Percentiles rank a stretch among this genome's conserved stretches.
These are phyloP conservation scores for Magnolia sinica DNA, from an alignment of 164 flowering plant genomes.

Conservation along the genomic window DNA sequence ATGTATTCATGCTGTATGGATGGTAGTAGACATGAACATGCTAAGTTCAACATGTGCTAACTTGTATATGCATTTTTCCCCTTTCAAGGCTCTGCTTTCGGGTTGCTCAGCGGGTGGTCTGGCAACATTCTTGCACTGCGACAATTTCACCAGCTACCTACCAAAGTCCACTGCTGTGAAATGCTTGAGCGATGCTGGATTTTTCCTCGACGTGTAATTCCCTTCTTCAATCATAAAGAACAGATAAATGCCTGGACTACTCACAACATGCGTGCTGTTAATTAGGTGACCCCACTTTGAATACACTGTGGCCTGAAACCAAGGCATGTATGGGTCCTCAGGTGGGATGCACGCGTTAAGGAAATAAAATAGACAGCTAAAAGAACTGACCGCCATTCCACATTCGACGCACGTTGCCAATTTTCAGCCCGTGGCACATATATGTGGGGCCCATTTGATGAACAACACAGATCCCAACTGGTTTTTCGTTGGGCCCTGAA, in stretches of 20 bases:
- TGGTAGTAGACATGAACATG: not conserved
- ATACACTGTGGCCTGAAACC: too few relatives aligned
- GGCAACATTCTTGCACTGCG: slow-evolving; percentile 78
- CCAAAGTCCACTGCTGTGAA: slow-evolving; percentile 68
- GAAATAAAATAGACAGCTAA: too few relatives aligned
- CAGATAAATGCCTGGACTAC: not conserved
- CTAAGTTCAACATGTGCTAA: not conserved
- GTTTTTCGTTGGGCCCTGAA: not conserved
- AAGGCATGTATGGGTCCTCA: too few relatives aligned
- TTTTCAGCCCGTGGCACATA: too few relatives aligned
- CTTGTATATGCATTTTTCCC: not conserved
- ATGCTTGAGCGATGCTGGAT: slow-evolving; percentile 97
- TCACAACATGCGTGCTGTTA: too few relatives aligned
- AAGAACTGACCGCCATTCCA: too few relatives aligned
- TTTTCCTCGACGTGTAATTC: slow-evolving; percentile 77
- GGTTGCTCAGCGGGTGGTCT: slow-evolving; percentile 99
- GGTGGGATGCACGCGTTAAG: too few relatives aligned
- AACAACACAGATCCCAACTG: too few relatives aligned
- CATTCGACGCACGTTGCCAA: too few relatives aligned
- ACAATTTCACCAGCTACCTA: slow-evolving; percentile 52
- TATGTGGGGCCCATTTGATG: too few relatives aligned
- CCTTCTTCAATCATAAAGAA: slow-evolving; percentile 2
- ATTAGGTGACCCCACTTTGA: too few relatives aligned
- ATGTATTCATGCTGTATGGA: not conserved
- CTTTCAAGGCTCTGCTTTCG: slow-evolving; percentile 77